phyloP scores from a whole-genome alignment of 768 basidiomycete genomes.

The Asterophora lycoperdoides region DNA sequence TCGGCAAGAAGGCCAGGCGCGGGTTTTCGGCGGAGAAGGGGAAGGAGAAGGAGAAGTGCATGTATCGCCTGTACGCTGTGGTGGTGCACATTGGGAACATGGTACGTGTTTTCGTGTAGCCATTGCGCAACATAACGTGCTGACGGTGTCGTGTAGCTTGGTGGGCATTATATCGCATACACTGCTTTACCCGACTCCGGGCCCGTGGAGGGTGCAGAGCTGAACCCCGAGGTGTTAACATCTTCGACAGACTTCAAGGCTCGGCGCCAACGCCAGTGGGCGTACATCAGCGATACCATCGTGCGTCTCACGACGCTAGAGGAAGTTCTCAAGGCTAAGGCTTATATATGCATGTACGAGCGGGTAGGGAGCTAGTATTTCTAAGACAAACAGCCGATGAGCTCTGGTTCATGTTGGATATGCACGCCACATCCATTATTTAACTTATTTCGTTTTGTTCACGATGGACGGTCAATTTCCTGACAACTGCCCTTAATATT shows the following conservation, averaged over 20 bases:
- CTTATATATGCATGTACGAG: slow-evolving; percentile 94
- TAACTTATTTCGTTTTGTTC: background rate
- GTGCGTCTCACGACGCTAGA: slow-evolving; percentile 80
- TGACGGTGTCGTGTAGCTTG: slow-evolving; percentile 46
- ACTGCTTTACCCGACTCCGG: slow-evolving; percentile 57
- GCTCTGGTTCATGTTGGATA: background rate
- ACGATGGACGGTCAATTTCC: background rate
- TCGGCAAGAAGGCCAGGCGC: slow-evolving; percentile 32
- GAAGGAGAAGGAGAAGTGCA: slow-evolving; percentile 33
- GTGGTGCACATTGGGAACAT: slow-evolving; percentile 87
- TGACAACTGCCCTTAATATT: background rate
- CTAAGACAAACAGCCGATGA: no score
- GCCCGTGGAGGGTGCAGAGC: slow-evolving; percentile 9
- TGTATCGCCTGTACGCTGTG: slow-evolving; percentile 74
- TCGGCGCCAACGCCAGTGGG: slow-evolving; percentile 75
- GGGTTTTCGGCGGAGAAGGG: slow-evolving; percentile 15
- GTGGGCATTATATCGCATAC: slow-evolving; percentile 88
- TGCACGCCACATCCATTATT: background rate
- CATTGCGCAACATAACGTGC: slow-evolving; percentile 3
- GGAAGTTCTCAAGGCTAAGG: slow-evolving; percentile 87
- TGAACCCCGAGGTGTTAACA: slow-evolving; percentile 2
- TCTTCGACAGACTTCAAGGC: slow-evolving; percentile 12
- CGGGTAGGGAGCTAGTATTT: slow-evolving; percentile 40
- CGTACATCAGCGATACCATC: slow-evolving; percentile 85
- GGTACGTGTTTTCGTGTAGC: slow-evolving; percentile 41